phyloP scores from a whole-genome alignment of 2,329 filamentous ascomycete genomes.

The Penicillium sp. region DNA sequence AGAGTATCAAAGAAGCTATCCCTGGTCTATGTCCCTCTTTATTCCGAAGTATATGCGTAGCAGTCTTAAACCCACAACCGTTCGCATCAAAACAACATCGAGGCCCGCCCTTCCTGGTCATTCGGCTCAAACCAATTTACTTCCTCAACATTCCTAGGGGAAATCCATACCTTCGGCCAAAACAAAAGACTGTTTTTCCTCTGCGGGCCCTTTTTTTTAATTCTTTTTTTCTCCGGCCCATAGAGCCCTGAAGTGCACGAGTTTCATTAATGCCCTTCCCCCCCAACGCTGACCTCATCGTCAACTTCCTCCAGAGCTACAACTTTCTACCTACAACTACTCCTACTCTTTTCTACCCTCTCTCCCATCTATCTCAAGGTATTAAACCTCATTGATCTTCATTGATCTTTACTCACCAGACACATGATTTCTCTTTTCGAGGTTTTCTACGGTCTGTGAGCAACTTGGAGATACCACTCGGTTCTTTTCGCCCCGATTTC shows the following conservation, averaged over 20 bases:
- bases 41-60: not conserved
- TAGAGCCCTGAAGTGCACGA: constrained; percentile 1
- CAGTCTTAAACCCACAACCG: not conserved
- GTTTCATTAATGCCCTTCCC: constrained; percentile 2
- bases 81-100: constrained; percentile 16
- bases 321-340: constrained; percentile 21
- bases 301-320: constrained; percentile 8
- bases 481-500: constrained; percentile 3
- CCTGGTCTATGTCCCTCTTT: not conserved
- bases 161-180: constrained; percentile 24
- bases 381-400: constrained; percentile 8
- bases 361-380: constrained; percentile 4
- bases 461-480: constrained; percentile 4
- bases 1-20: not conserved
- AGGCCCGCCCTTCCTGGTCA: constrained; percentile 4
- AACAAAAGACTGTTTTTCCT: constrained; percentile 27
- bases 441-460: constrained; percentile 8
- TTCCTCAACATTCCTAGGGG: constrained; percentile 15
- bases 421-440: constrained; percentile 8
- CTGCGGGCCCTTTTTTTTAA: not conserved
- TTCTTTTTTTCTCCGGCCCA: constrained; percentile 2
- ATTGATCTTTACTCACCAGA: constrained; percentile 1
- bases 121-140: constrained; percentile 3
- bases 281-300: constrained; percentile 20
- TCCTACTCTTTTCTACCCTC: constrained; percentile 18